Percentiles rank a stretch among this genome's conserved stretches.
Conservation (phyloP, 2,329 filamentous ascomycete genomes). For the Claviceps quebecensis region DNA sequence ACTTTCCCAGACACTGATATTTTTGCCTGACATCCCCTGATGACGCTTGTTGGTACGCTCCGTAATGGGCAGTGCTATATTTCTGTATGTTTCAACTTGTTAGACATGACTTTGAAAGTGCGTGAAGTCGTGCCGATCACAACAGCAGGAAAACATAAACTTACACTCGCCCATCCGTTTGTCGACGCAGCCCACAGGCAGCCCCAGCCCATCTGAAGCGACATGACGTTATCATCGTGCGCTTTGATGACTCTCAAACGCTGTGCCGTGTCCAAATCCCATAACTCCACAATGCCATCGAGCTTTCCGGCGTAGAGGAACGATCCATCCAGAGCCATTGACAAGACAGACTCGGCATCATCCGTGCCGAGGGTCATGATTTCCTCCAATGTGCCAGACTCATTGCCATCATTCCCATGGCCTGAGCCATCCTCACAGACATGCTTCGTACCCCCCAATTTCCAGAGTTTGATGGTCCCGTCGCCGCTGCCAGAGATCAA, state of each 20-base stretch:
- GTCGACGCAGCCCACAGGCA: conserved; percentile 79
- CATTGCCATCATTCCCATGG: conserved; percentile 15
- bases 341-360: conserved; percentile 53
- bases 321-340: conserved; percentile 73
- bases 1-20: conserved; percentile 64
- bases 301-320: conserved; percentile 87
- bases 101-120: background rate
- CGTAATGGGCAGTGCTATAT: conserved; percentile 53
- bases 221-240: conserved; percentile 70
- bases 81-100: conserved; percentile 30
- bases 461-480: conserved; percentile 91
- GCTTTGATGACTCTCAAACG: conserved; percentile 75
- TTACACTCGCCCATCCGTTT: conserved; percentile 72
- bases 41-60: conserved; percentile 34
- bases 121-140: too few species aligned
- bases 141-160: conserved; percentile 13
- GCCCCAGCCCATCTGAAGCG: conserved; percentile 72
- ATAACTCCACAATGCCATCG: conserved; percentile 80
- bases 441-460: conserved; percentile 28
- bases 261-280: conserved; percentile 92
- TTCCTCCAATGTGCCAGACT: conserved; percentile 47
- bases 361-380: conserved; percentile 51
- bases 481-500: conserved; percentile 86
- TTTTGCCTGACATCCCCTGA: conserved; percentile 54
- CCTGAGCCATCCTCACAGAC: conserved; percentile 13